A percentile compares a stretch with the other conserved stretches of the same genome.
Conservation (phyloP, 352 stramenopile species). For the Globisporangium nunn region DNA sequence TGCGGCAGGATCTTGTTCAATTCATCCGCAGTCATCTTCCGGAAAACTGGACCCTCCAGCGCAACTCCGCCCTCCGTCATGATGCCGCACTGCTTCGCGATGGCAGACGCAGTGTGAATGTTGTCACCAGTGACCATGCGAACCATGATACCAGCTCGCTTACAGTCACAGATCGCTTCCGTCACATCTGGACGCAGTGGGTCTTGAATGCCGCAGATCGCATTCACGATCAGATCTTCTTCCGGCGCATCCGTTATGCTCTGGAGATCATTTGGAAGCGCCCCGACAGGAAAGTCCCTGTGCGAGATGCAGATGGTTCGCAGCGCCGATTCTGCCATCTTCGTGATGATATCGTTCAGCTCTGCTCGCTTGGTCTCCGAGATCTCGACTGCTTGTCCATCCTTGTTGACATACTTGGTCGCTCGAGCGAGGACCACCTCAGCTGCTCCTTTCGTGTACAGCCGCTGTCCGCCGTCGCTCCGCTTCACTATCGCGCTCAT, state of each 20-base stretch:
- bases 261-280: slow-evolving; percentile 57
- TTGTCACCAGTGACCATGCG: slow-evolving; percentile 99
- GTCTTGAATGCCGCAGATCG: slow-evolving; percentile 96
- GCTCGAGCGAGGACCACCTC: slow-evolving; percentile 60
- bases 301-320: slow-evolving; percentile 87
- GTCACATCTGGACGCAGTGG: slow-evolving; percentile 92
- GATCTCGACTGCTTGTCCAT: slow-evolving; percentile 41
- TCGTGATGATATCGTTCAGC: slow-evolving; percentile 59
- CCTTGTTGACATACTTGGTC: slow-evolving; percentile 61
- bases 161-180: slow-evolving; percentile 91
- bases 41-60: slow-evolving; percentile 90
- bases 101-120: slow-evolving; percentile 95
- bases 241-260: slow-evolving; percentile 54
- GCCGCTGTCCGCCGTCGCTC: slow-evolving; percentile 22
- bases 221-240: slow-evolving; percentile 69
- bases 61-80: slow-evolving; percentile 86
- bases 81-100: slow-evolving; percentile 96
- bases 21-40: slow-evolving; percentile 68
- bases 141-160: slow-evolving; percentile 96
- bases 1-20: slow-evolving; percentile 52
- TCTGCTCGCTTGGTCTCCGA: slow-evolving; percentile 56
- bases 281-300: slow-evolving; percentile 49
- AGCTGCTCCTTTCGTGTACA: slow-evolving; percentile 73
- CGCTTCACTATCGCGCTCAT: slow-evolving; percentile 62
- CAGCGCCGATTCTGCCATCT: slow-evolving; percentile 79